Conservation (phyloP, 345 rosid genomes). For the Sisymbrium altissimum region DNA sequence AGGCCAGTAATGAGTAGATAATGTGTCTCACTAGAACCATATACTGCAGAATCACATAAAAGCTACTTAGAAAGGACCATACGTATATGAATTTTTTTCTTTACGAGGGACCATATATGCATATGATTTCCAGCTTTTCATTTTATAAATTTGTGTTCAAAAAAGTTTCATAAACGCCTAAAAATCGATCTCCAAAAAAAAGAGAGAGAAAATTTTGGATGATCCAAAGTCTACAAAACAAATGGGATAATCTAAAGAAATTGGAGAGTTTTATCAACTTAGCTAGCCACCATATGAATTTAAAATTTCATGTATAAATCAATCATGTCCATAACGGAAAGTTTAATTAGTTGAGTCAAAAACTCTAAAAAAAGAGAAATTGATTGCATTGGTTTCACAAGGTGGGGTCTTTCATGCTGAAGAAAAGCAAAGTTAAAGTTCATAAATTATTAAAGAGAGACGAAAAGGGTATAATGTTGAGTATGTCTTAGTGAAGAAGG, state of each 20-base stretch:
- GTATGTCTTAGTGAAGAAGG: slow-evolving; percentile 38
- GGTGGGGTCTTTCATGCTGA: slow-evolving; percentile 10
- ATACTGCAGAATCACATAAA: slow-evolving; percentile 23
- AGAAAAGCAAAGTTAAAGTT: slow-evolving; percentile 28
- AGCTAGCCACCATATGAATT: slow-evolving; percentile 14
- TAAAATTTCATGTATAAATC: not conserved
- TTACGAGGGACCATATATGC: slow-evolving; percentile 27
- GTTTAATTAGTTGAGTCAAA: slow-evolving; percentile 17
- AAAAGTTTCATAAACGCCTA: slow-evolving; percentile 7
- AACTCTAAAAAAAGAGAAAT: slow-evolving; percentile 1
- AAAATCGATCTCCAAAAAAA: not conserved
- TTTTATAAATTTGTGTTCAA: not conserved
- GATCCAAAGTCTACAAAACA: not conserved
- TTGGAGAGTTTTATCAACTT: slow-evolving; percentile 18
- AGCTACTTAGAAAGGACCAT: slow-evolving; percentile 25
- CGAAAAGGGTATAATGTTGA: slow-evolving; percentile 24
- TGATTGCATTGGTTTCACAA: slow-evolving; percentile 13
- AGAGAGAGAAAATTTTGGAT: not conserved
- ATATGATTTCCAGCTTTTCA: not conserved
- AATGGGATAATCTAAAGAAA: slow-evolving; percentile 28
- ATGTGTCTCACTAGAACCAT: slow-evolving; percentile 21
- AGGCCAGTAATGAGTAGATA: not conserved
- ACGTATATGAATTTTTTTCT: not conserved
- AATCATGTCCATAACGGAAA: slow-evolving; percentile 18
- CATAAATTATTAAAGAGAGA: slow-evolving; percentile 30